A percentile compares a stretch with the other conserved stretches of the same genome.
phyloP scores from a whole-genome alignment of 192 early-diverging fungal genomes.

The Coemansia sp. region DNA sequence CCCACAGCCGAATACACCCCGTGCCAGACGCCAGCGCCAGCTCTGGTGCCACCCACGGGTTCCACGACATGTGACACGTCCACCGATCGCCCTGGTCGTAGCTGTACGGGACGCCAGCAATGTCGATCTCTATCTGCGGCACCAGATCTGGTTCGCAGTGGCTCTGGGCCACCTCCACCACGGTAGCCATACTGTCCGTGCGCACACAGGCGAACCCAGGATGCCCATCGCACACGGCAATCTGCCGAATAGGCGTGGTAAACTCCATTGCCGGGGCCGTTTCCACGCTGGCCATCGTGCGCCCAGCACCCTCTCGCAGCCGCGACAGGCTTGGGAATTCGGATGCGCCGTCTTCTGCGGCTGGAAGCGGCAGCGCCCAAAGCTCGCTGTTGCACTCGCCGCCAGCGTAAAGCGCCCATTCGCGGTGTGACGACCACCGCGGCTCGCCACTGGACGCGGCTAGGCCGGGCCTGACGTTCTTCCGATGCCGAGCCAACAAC shows the following conservation, averaged over 20 bases:
- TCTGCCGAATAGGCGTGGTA: conserved; percentile 33
- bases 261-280: conserved; percentile 17
- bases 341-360: not conserved
- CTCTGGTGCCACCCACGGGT: conserved; percentile 22
- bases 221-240: conserved; percentile 6
- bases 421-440: conserved; percentile 21
- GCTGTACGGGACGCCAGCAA: conserved; percentile 13
- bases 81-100: conserved; percentile 32
- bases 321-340: conserved; percentile 5
- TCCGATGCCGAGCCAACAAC: not conserved
- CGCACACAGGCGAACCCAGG: conserved; percentile 30
- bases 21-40: conserved; percentile 29
- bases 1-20: conserved; percentile 30
- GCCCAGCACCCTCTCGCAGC: not conserved
- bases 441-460: not conserved
- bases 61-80: conserved; percentile 36
- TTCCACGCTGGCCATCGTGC: not conserved
- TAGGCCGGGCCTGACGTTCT: conserved; percentile 8
- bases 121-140: conserved; percentile 1
- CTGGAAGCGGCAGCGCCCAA: conserved; percentile 22
- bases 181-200: conserved; percentile 32
- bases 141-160: not conserved
- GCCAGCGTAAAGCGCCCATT: conserved; percentile 28
- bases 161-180: conserved; percentile 6
- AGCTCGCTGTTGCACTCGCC: conserved; percentile 33